Evolutionary conservation across 257 asterid genomes (phyloP).

Genomic region (Verbena officinalis): DNA sequence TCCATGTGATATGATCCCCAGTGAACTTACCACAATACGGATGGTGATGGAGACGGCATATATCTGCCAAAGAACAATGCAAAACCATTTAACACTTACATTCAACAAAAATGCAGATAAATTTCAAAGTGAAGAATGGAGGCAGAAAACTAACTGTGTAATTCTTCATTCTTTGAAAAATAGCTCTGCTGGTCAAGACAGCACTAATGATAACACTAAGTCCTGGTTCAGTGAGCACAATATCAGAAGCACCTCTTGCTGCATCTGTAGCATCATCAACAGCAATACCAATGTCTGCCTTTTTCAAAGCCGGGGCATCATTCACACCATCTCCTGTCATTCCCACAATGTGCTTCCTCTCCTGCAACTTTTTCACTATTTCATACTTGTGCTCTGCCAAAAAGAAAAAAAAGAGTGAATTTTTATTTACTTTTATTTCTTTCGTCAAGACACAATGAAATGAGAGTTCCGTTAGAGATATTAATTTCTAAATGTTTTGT

Average conservation of each 20-base stretch:
- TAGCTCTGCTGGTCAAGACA: conserved; percentile 90
- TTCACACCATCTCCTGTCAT: conserved; percentile 99
- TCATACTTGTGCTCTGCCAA: conserved; percentile 89
- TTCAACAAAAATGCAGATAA: background rate
- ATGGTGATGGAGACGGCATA: conserved; percentile 97
- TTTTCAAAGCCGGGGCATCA: conserved; percentile 94
- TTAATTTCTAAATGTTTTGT: too few species aligned
- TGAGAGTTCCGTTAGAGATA: background rate
- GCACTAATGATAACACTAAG: conserved; percentile 93
- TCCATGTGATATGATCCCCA: background rate
- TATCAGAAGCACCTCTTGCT: conserved; percentile 90
- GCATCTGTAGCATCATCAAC: conserved; percentile 98
- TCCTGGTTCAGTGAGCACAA: conserved; percentile 93
- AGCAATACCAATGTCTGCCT: conserved; percentile 95
- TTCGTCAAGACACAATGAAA: background rate
- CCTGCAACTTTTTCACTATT: conserved; percentile 94
- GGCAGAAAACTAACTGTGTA: conserved; percentile 62
- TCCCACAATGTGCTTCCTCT: conserved; percentile 86
- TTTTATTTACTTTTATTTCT: background rate
- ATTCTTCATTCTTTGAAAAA: conserved; percentile 95
- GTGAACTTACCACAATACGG: conserved; percentile 84
- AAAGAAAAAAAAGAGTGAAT: background rate
- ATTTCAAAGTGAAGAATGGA: background rate
- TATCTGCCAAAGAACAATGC: conserved; percentile 48
- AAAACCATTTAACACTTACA: background rate